These are phyloP conservation scores for Pythium phragmitis DNA, from an alignment of 352 stramenopile genomes.

Conservation along the genomic window DNA sequence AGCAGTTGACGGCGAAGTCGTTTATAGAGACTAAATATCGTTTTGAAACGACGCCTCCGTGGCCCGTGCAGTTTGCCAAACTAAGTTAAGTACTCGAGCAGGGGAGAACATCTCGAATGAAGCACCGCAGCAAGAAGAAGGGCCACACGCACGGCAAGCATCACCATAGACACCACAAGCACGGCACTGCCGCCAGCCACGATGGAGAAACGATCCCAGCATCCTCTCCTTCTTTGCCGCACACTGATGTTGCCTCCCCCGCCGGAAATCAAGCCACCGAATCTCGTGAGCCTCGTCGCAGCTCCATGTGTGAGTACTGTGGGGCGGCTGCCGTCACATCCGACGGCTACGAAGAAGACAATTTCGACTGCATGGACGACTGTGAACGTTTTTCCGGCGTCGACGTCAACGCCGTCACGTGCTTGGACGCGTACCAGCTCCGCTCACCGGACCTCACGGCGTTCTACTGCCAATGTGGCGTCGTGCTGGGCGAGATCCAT, in stretches of 20 bases:
- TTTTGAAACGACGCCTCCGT: conserved; percentile 1
- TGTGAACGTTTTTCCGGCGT: conserved; percentile 9
- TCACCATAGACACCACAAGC: conserved; percentile 18
- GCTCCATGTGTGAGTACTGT: conserved; percentile 27
- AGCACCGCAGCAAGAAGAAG: conserved; percentile 27
- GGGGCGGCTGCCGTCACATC: not conserved
- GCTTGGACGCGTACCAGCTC: conserved; percentile 17
- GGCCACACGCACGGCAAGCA: conserved; percentile 20
- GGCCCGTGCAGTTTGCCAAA: not conserved
- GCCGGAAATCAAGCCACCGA: not conserved
- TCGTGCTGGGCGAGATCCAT: conserved; percentile 51
- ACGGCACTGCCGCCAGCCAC: not conserved
- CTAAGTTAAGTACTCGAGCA: too few relatives aligned
- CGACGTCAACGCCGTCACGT: conserved; percentile 27
- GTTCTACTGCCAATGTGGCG: conserved; percentile 40
- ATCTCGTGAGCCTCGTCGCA: not conserved
- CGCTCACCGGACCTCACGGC: conserved; percentile 27
- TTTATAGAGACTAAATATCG: conserved; percentile 2
- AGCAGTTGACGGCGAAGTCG: not conserved
- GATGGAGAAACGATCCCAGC: not conserved
- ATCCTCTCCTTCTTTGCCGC: conserved; percentile 1
- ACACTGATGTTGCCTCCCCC: not conserved
- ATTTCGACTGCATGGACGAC: conserved; percentile 18
- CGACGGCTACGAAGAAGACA: conserved; percentile 14
- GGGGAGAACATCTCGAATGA: conserved; percentile 8